Base-by-base conservation (phyloP, 2,329 filamentous ascomycete genomes). In the Aspergillus sp. region DNA sequence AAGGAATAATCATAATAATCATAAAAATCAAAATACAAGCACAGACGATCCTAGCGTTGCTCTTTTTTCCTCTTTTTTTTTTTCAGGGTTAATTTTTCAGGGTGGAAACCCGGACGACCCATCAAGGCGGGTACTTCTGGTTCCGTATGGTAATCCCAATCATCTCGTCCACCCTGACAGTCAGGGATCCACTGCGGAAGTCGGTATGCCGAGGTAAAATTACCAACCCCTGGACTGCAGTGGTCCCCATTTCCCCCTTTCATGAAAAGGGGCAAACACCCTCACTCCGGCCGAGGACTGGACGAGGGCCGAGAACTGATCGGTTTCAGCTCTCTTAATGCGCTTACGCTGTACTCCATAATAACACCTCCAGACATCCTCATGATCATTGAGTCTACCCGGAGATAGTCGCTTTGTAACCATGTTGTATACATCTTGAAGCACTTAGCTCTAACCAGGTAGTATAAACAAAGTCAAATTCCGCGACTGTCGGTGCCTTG, bases 221-320 rank as follows among this genome's bases (percentile, higher is more conserved):
- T 47, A 52, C 50, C 44, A 11, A 20, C 50, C 49, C 50, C 50
- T 52, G 50, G 46, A 34, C 46, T 20, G 25, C n/a, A 41, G 5
- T 19, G n/a, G n/a, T 43, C 14, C n/a, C 21, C 21, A 14, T 43
- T 43, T 40, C 34, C 45, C 20, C 38, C 40, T 20, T 42, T 17
- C 3, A 20, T 16, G 40, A 42, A 42, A 42, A 42, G 40, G 40
- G 40, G 40, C 40, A 42, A 21, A 41, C 20, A 42, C 40, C 19
- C 16, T 42, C 40, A 20, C 40, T 38, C 16, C 6, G 40, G n/a
- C 21, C 4, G 16, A 42, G 19, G 14, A 38, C 34, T 38, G 34
- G 14, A 38, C 4, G 34, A 38, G 14, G 11, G 34, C 34, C 14
- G 16, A n/a, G 34, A 17, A 10, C 34, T 9, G 34, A 38, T 17